These are phyloP conservation scores for Suhomyces canberraensis DNA, from an alignment of 805 yeast species.

Conservation along the genomic window DNA sequence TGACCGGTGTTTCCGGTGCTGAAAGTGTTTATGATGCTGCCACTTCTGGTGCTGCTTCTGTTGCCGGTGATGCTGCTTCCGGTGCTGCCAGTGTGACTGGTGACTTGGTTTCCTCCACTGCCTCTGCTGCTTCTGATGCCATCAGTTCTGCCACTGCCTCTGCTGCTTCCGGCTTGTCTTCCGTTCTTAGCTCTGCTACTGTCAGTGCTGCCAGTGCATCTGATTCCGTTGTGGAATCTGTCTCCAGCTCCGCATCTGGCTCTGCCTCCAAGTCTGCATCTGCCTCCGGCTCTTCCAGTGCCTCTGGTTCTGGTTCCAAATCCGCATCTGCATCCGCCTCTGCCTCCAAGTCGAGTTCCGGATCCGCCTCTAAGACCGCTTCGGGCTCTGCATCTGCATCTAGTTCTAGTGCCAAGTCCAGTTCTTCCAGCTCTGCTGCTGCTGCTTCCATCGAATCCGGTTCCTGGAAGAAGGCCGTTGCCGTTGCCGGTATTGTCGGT, in stretches of 20 bases:
- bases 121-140: constrained; percentile 9
- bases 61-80: constrained; percentile 12
- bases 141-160: constrained; percentile 14
- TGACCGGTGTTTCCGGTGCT: constrained; percentile 12
- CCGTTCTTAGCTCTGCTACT: constrained; percentile 11
- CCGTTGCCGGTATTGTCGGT: constrained; percentile 36
- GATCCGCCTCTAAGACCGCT: constrained; percentile 13
- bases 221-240: constrained; percentile 9
- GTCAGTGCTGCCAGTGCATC: constrained; percentile 8
- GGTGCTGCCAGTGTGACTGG: constrained; percentile 10
- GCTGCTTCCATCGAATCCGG: constrained; percentile 20
- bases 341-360: constrained; percentile 10
- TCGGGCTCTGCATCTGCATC: constrained; percentile 10
- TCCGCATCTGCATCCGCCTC: constrained; percentile 10
- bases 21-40: constrained; percentile 8
- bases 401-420: constrained; percentile 7
- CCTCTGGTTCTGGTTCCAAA: constrained; percentile 10
- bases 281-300: constrained; percentile 12
- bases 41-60: constrained; percentile 13
- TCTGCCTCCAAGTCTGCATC: constrained; percentile 11
- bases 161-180: constrained; percentile 12
- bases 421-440: constrained; percentile 14
- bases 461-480: constrained; percentile 37
- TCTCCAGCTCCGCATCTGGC: constrained; percentile 10
- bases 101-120: constrained; percentile 14